Conservation (phyloP, 1,284 basidiomycete species). For the Apiotrichum gracile region DNA sequence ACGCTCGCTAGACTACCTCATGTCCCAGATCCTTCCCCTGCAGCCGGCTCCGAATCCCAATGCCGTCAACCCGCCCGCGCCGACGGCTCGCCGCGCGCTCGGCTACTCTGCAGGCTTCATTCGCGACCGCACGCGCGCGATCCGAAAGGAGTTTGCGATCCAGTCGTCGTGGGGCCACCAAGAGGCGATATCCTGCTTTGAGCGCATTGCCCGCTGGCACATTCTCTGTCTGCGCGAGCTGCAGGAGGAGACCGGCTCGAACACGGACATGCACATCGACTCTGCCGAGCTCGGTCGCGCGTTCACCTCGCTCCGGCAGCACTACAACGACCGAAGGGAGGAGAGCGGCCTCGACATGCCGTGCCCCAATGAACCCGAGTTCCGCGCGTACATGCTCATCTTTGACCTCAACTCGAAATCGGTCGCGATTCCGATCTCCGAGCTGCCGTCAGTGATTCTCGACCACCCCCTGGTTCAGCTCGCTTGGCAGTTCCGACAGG, state of each 20-base stretch:
- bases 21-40: constrained; percentile 67
- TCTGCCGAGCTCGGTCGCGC: constrained; percentile 39
- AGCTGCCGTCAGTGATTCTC: constrained; percentile 68
- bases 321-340: constrained; percentile 75
- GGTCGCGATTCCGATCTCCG: constrained; percentile 61
- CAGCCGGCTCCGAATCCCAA: constrained; percentile 42
- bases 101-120: constrained; percentile 58
- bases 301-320: constrained; percentile 83
- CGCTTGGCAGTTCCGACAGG: constrained; percentile 70
- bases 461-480: constrained; percentile 70
- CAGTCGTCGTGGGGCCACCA: constrained; percentile 69
- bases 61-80: constrained; percentile 16
- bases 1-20: constrained; percentile 87
- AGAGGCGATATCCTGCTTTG: constrained; percentile 81
- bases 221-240: constrained; percentile 77
- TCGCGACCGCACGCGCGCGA: constrained; percentile 82
- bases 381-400: constrained; percentile 89
- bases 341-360: constrained; percentile 52
- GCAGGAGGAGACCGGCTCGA: constrained; percentile 46
- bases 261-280: constrained; percentile 44
- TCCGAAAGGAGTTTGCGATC: constrained; percentile 91
- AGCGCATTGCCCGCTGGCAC: constrained; percentile 89
- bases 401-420: constrained; percentile 82
- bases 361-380: constrained; percentile 83
- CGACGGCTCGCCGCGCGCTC: constrained; percentile 54